These are phyloP conservation scores for Boletus sp. DNA, from an alignment of 1,284 basidiomycete species.

Conservation along the genomic window DNA sequence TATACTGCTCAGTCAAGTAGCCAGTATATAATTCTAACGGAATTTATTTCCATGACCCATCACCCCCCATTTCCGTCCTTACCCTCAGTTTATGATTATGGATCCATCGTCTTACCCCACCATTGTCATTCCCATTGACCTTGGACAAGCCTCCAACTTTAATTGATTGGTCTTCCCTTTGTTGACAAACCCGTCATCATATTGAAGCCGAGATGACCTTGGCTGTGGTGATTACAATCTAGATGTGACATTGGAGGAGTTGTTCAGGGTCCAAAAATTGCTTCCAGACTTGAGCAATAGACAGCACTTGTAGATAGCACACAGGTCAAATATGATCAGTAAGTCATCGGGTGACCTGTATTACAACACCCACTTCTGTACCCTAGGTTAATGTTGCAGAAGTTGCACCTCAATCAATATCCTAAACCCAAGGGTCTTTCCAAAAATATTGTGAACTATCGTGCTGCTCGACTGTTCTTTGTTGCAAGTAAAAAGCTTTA, in stretches of 20 bases:
- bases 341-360: not conserved
- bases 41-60: slow-evolving; percentile 5
- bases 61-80: not conserved
- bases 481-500: no score
- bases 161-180: slow-evolving; percentile 10
- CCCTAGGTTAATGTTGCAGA: no score
- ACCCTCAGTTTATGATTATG: not conserved
- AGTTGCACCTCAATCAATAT: no score
- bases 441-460: no score
- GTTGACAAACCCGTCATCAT: no score
- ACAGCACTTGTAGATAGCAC: not conserved
- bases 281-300: not conserved
- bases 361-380: no score
- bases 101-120: not conserved
- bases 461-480: no score
- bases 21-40: slow-evolving; percentile 5
- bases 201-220: not conserved
- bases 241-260: slow-evolving; percentile 18
- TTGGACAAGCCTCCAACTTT: slow-evolving; percentile 14
- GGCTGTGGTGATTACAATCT: slow-evolving; percentile 8
- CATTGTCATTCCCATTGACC: slow-evolving; percentile 8
- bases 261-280: slow-evolving; percentile 18
- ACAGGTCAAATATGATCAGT: slow-evolving; percentile 12
- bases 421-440: no score
- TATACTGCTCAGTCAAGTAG: slow-evolving; percentile 2